Evolutionary conservation across 495 filamentous ascomycete genomes (phyloP), one percentile per base, ranked within the genome.

Genomic region (Lepraria neglecta): DNA sequence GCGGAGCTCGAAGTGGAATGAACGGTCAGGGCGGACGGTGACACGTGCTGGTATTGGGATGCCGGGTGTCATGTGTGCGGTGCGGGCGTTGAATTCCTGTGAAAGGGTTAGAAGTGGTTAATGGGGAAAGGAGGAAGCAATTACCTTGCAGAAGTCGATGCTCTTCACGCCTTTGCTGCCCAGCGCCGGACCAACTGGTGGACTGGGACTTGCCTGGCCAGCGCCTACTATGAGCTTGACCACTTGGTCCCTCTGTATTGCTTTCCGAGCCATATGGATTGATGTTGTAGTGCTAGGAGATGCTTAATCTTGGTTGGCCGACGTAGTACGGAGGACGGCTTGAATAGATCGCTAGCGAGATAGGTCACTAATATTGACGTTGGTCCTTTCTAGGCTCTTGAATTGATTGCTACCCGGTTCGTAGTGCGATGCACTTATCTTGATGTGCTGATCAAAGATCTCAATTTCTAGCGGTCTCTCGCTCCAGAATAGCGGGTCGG

Each of bases 101-200:
- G n/a, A 38, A 46, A 60, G 53, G 64, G 44, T 64, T 55, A 44
- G 44, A 50, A 14, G 7, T 27, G 10, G 48, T 40, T 58, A 19
- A 40, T 11, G 19, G 45, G 31, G 58, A 19, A 17, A 52, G 44
- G 57, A 56, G 51, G 59, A 53, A n/a, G 28, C 31, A 43, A 30
- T 45, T 69, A 97, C 94, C 83, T 98, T 98, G 82, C 94, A 97
- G 73, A 97, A 97, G 75, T 99, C 95, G 88, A 99, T 99, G 62
- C 88, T 92, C 80, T 99, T 99, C 45, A 99, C 89, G 78, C 94
- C 94, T 80, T 96, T 97, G 73, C 88, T 92, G 73, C 94, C 94
- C 64, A 99, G 80, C 48, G 94, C 95, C 33, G 95, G 95, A 77
- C 95, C 95, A 69, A 99, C 91, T 3, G 94, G 94, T n/a, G 94